A percentile compares a stretch with the other conserved stretches of the same genome.
phyloP scores from a whole-genome alignment of 1,284 basidiomycete genomes.

The Cutaneotrichosporon cavernicola region DNA sequence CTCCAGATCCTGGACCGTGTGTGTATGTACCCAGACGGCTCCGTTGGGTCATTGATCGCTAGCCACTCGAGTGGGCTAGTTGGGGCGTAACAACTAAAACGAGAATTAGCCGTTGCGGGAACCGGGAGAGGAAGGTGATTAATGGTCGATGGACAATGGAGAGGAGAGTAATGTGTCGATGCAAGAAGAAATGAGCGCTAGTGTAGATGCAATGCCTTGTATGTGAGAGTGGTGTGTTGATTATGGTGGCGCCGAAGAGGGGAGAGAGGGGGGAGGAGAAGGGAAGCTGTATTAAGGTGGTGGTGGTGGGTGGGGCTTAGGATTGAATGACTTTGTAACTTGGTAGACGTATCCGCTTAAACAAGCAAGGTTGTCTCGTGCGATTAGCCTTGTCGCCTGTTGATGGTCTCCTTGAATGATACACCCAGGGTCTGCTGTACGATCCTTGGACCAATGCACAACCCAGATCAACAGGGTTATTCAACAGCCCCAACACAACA shows the following conservation, averaged over 20 bases:
- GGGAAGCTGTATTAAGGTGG: too few relatives aligned
- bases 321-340: too few relatives aligned
- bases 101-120: not conserved
- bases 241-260: not conserved
- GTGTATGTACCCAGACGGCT: not conserved
- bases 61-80: not conserved
- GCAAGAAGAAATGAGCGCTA: not conserved
- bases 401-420: not conserved
- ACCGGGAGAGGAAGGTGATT: not conserved
- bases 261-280: not conserved
- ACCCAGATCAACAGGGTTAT: not conserved
- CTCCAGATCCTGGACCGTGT: not conserved
- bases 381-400: too few relatives aligned
- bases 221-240: not conserved
- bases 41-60: not conserved
- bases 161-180: not conserved
- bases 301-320: too few relatives aligned
- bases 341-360: too few relatives aligned
- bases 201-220: not conserved
- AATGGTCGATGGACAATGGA: not conserved
- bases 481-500: not conserved
- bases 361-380: too few relatives aligned
- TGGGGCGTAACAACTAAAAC: not conserved
- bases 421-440: not conserved
- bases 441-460: not conserved